A percentile compares a stretch with the other conserved stretches of the same genome.
These are phyloP conservation scores for Ceratobasidium sp. DNA, from an alignment of 1,284 basidiomycete genomes.

Conservation along the genomic window DNA sequence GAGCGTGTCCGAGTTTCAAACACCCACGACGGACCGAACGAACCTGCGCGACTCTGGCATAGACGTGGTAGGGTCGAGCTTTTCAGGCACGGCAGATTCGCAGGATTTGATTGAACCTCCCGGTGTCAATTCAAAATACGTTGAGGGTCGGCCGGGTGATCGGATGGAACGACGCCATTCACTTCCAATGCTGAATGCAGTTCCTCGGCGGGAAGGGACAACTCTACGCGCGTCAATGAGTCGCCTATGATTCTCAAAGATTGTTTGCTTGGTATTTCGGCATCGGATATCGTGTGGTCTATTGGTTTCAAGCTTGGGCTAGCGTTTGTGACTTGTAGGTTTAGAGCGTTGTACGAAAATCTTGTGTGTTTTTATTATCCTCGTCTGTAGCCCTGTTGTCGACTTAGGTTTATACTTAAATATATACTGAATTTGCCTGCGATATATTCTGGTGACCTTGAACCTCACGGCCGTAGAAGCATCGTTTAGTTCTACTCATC, in stretches of 20 bases:
- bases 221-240: background rate
- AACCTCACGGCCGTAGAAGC: background rate
- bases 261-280: background rate
- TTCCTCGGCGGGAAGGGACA: background rate
- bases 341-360: background rate
- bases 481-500: background rate
- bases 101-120: background rate
- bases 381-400: background rate
- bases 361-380: background rate
- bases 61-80: background rate
- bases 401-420: background rate
- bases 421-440: background rate
- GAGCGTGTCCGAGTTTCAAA: background rate
- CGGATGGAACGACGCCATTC: slow-evolving; percentile 13
- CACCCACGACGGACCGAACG: slow-evolving; percentile 2
- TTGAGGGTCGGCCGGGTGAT: background rate
- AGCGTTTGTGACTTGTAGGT: background rate
- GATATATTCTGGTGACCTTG: background rate
- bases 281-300: background rate
- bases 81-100: background rate
- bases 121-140: background rate
- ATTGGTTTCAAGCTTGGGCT: background rate
- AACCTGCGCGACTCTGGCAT: background rate
- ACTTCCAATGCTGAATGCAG: background rate
- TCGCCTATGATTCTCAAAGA: background rate